Percentiles rank a stretch among this genome's conserved stretches.
phyloP scores from a whole-genome alignment of 345 rosid genomes.

The Camelina hispida region DNA sequence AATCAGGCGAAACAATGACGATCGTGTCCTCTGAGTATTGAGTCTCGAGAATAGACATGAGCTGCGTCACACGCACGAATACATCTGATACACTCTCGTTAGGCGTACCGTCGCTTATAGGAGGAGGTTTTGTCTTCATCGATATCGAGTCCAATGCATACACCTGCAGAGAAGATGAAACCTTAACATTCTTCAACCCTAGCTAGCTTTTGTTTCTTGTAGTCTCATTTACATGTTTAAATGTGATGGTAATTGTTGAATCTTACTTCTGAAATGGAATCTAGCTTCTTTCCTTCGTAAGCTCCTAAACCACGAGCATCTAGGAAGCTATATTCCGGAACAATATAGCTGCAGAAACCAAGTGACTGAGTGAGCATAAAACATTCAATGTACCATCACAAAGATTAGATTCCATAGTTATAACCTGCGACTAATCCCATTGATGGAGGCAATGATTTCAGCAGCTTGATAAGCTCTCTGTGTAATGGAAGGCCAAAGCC shows the following conservation, averaged over 20 bases:
- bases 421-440: slow-evolving; percentile 71
- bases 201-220: background rate
- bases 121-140: slow-evolving; percentile 83
- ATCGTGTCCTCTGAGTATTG: slow-evolving; percentile 83
- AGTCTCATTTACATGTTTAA: background rate
- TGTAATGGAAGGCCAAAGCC: slow-evolving; percentile 99
- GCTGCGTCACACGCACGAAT: slow-evolving; percentile 88
- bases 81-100: slow-evolving; percentile 89
- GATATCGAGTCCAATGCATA: slow-evolving; percentile 83
- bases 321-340: slow-evolving; percentile 90
- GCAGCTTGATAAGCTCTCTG: slow-evolving; percentile 97
- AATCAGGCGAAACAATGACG: slow-evolving; percentile 83
- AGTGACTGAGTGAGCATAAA: too few relatives aligned
- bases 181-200: background rate
- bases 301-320: slow-evolving; percentile 99
- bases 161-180: slow-evolving; percentile 49
- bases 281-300: slow-evolving; percentile 83
- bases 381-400: too few relatives aligned
- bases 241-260: background rate
- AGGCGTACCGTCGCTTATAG: slow-evolving; percentile 89
- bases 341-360: slow-evolving; percentile 66
- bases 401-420: too few relatives aligned
- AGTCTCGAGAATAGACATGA: slow-evolving; percentile 95
- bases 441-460: slow-evolving; percentile 80
- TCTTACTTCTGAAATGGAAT: slow-evolving; percentile 74